Base-by-base conservation (phyloP, 768 basidiomycete genomes). In the Hypholoma fasciculare region DNA sequence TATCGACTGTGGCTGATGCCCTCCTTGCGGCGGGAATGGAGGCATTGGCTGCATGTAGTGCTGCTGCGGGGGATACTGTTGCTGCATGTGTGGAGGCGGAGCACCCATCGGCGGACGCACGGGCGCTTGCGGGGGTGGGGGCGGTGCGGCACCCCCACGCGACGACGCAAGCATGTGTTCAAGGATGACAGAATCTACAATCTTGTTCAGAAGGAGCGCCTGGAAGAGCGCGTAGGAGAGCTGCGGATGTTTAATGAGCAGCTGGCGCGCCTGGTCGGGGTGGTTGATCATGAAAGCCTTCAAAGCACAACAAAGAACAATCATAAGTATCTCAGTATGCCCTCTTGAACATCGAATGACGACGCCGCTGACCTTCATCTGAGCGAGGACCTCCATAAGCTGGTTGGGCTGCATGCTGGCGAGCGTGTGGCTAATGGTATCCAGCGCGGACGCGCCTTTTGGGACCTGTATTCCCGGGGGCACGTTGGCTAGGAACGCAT, bases 161-260 rank as follows among this genome's bases (percentile, higher is more conserved):
- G 75, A 77, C 7, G 77, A 77, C 58, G 76, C 78, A 23, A 78
- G 69, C 80, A 82, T 80, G 63, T 92, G 88, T 67, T 92, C 85
- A 2, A 99, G 78, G 49, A 97, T 86, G 4, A 85, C 83, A 3
- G 91, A 83, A 63, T 98, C 95, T 40, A 98, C 92, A 16, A 98
- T 92, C 66, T 95, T 92, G 81, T 96, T 93, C 49, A 98, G 75
- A 8, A 98, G 77, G 61, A 99, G 82, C 0, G 93, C 90, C 74
- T 98, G 96, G 79, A 98, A 97, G 13, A 98, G 81, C 4, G 97
- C 97, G 71, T 98, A 98, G 1, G 94, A 90, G 4, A 97, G 82
- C 74, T 98, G 96, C n/a, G 97, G 97, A 65, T 98, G 89, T 16
- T 86, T 80, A 23, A 85, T 76, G 44, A 99, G 82, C 39, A 98